A percentile compares a stretch with the other conserved stretches of the same genome.
Conservation (phyloP, 768 basidiomycete genomes). For the Pholiota molesta region DNA sequence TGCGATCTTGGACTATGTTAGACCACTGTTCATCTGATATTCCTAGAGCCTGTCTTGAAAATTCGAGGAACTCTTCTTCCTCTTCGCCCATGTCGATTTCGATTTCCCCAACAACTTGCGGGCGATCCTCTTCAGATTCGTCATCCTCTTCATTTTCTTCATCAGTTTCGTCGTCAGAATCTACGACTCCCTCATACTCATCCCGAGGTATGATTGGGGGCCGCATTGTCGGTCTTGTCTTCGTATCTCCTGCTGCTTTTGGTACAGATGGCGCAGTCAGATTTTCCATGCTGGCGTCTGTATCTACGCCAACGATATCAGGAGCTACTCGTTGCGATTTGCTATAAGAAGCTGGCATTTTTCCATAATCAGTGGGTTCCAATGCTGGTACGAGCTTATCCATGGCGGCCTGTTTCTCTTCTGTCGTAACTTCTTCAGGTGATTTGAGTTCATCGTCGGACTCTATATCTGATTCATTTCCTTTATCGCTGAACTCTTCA, state of each 20-base stretch:
- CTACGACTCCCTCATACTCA: slow-evolving; percentile 81
- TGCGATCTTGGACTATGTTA: slow-evolving; percentile 80
- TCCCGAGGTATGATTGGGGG: slow-evolving; percentile 81
- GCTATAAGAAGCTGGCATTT: slow-evolving; percentile 74
- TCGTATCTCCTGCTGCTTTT: slow-evolving; percentile 24
- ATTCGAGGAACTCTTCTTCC: slow-evolving; percentile 93
- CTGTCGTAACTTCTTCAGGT: slow-evolving; percentile 29
- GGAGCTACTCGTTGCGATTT: slow-evolving; percentile 71
- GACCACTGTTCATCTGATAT: slow-evolving; percentile 89
- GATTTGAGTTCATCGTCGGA: slow-evolving; percentile 44
- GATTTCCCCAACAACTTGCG: slow-evolving; percentile 80
- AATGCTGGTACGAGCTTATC: slow-evolving; percentile 82
- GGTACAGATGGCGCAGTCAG: background rate
- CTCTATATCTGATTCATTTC: slow-evolving; percentile 39
- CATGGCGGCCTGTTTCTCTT: slow-evolving; percentile 66
- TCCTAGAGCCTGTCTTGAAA: slow-evolving; percentile 90
- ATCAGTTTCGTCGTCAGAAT: slow-evolving; percentile 89
- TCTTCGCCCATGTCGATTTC: slow-evolving; percentile 94
- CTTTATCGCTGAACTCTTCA: slow-evolving; percentile 59
- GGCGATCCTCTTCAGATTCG: slow-evolving; percentile 80
- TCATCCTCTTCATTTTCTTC: slow-evolving; percentile 58
- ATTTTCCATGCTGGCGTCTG: slow-evolving; percentile 31
- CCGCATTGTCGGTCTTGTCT: slow-evolving; percentile 54
- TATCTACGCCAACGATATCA: slow-evolving; percentile 45
- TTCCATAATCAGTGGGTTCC: slow-evolving; percentile 84